Percentiles rank a stretch among this genome's conserved stretches.
Conservation (phyloP, 495 filamentous ascomycete species). For the Clavariopsis aquatica region DNA sequence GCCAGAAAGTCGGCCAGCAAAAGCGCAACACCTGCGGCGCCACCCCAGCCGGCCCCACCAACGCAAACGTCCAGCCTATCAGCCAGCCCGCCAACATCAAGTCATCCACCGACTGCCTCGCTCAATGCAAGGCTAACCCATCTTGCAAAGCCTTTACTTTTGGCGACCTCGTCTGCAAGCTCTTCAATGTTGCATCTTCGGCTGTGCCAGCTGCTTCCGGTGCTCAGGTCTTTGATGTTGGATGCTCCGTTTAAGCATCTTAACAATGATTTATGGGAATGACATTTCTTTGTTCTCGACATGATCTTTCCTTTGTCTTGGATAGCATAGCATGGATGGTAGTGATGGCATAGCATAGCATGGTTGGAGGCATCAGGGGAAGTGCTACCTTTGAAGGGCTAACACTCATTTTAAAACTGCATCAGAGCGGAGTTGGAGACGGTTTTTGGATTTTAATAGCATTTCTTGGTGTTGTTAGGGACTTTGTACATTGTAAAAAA, state of each 20-base stretch:
- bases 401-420: neutral
- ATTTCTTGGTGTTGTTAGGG: no score
- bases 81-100: constrained; percentile 15
- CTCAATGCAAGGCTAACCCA: neutral
- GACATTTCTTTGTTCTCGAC: neutral
- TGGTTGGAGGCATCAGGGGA: neutral
- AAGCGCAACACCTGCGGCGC: constrained; percentile 12
- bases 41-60: constrained; percentile 4
- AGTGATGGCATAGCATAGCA: neutral
- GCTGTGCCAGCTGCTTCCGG: constrained; percentile 2
- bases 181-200: constrained; percentile 10
- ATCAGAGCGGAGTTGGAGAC: no score
- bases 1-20: neutral
- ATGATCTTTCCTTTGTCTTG: neutral
- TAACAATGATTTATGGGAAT: neutral
- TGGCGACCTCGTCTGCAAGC: constrained; percentile 12
- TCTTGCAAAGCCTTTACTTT: constrained; percentile 8
- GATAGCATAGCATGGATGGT: neutral
- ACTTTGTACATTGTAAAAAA: no score
- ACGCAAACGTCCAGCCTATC: neutral
- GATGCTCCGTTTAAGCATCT: neutral
- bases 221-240: constrained; percentile 11
- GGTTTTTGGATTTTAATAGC: no score
- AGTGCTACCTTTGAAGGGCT: neutral
- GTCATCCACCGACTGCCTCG: neutral